Base-by-base conservation (phyloP, 2,329 filamentous ascomycete species). In the Fusarium humuli region DNA sequence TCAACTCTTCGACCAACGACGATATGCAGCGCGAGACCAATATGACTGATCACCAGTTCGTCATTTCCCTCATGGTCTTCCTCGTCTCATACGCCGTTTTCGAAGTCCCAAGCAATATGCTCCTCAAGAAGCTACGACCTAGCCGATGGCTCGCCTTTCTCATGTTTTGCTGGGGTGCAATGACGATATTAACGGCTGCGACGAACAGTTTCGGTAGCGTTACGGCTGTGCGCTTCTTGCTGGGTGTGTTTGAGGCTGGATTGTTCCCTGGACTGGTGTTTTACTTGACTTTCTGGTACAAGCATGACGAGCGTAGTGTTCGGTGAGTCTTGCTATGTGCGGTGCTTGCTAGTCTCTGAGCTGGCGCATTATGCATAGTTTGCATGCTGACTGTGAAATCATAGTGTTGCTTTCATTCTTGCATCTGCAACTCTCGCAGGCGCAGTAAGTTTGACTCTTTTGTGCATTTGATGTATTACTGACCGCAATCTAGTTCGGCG, bases 211-310 rank as follows among this genome's bases (percentile, higher is more conserved):
- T 88, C 73, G 84, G 80, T 5, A 86, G 86, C 12, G 82, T 94
- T n/a, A 85, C 91, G 3, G 90, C 84, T 9, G 89, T 91, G 66
- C 87, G 92, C 8, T 84, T 94, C 27, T 77, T 94, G 11, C 83
- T 94, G 0, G 92, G 92, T 7, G 82, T 87, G 7, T 87, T 91
- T 44, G 92, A 94, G 79, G 91, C 90, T 6, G 91, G 91, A 0
- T 79, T 93, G 2, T 93, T 93, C 65, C 79, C 79, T 0, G 78
- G 79, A 0, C 79, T 92, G 70, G 86, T 88, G 1, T 82, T 89
- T 78, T 93, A 92, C 71, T 81, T 94, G 49, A 93, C 91, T 0
- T 88, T 93, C 66, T 94, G 92, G 85, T 94, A 94, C 78, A 89
- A 86, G 46, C 87, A 88, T 70, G 85, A 88, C 20, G 91, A 94